These are phyloP conservation scores for Lepidium campestre DNA, from an alignment of 441 rosid genomes.

Conservation along the genomic window DNA sequence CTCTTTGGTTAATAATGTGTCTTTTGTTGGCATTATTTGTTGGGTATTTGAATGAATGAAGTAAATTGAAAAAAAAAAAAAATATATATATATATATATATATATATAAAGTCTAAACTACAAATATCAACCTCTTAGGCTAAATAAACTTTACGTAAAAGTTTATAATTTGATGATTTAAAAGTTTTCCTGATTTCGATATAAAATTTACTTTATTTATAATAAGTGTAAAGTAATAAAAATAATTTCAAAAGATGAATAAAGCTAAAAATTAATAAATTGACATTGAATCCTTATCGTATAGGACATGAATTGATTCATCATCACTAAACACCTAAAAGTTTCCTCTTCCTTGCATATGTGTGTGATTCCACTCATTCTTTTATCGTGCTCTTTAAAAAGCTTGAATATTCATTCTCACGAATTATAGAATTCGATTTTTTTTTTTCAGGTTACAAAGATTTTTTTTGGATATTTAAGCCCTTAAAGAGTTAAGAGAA, in stretches of 20 bases:
- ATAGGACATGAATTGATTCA: constrained; percentile 1
- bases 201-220: no score
- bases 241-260: not conserved
- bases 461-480: not conserved
- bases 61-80: no score
- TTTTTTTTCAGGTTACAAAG: not conserved
- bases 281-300: constrained; percentile 9
- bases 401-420: not conserved
- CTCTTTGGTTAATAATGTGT: no score
- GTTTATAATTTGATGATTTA: no score
- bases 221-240: not conserved
- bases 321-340: not conserved
- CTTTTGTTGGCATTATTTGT: no score
- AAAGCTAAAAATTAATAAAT: not conserved
- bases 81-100: no score
- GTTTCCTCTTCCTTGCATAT: constrained; percentile 1
- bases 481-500: not conserved
- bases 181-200: not conserved
- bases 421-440: not conserved
- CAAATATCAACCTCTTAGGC: no score
- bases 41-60: no score
- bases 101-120: no score
- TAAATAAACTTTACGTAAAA: no score
- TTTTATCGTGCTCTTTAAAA: not conserved
- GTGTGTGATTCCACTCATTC: constrained; percentile 9